Evolutionary conservation across 768 basidiomycete genomes (phyloP), one percentile per base, ranked within the genome.

Genomic region (Pisolithus albus): DNA sequence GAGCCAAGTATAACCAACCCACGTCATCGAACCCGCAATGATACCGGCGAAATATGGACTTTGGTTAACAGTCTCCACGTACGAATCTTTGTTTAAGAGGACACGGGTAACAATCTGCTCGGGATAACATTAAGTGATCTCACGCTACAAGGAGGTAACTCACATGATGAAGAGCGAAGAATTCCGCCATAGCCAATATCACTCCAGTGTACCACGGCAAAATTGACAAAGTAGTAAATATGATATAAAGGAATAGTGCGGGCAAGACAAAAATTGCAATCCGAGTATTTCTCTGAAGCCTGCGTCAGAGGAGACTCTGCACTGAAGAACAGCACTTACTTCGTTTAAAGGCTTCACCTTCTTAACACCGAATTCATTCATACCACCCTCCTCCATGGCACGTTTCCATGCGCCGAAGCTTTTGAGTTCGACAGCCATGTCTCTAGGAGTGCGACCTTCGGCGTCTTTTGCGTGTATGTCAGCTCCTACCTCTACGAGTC

Each of bases 41-140:
- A 99, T 92, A 9, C 90, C 87, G 1, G 91, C 82, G 61, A 97
- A 94, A 69, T 98, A 96, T 0, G 94, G 94, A 51, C 89, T 92
- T 57, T 84, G 80, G 26, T 82, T 84, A 41, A 98, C 83, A 41
- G 81, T 83, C 54, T 92, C 91, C 9, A 87, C 89, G 58, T 90
- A 88, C 3, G 81, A 84, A 30, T 81, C 75, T 61, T 86, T 84
- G 67, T 90, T 91, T 42, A 95, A 75, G 5, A 96, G 74, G 6
- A 92, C 89, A 15, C 88, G 86, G 7, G 87, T 89, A 49, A 92
- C 88, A 65, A 88, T 79, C 86, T 87, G 61, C 28, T 19, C 11
- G n/a, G 8, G 53, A 47, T 26, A 56, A 50, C 55, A 62, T 43
- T 57, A 24, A 51, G 18, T 7, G n/a, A 16, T 30, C 10, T n/a